Percentiles rank a stretch among this genome's conserved stretches.
These are phyloP conservation scores for Arabidopsis lyrata DNA, from an alignment of 441 rosid species.

Conservation along the genomic window DNA sequence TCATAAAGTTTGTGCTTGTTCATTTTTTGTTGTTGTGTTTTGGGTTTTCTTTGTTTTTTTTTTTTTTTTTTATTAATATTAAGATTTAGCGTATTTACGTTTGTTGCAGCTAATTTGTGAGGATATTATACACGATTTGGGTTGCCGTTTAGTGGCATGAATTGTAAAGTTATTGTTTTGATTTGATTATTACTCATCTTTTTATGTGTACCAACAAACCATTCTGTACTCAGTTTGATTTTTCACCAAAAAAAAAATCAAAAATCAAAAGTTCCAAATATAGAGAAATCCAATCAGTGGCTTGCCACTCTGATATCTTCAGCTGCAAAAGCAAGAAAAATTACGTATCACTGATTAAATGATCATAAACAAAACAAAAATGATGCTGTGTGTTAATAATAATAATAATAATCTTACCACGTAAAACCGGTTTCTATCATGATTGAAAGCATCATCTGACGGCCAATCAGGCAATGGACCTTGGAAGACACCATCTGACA, in stretches of 20 bases:
- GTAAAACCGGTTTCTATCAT: conserved; percentile 12
- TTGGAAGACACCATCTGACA: background rate
- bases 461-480: conserved; percentile 33
- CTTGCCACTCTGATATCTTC: conserved; percentile 9
- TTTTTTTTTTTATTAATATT: background rate
- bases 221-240: background rate
- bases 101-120: conserved; percentile 45
- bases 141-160: conserved; percentile 38
- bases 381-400: background rate
- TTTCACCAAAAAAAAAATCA: no score
- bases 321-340: conserved; percentile 10
- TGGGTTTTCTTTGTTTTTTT: conserved; percentile 10
- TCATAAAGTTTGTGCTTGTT: conserved; percentile 33
- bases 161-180: conserved; percentile 43
- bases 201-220: conserved; percentile 24
- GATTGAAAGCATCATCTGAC: background rate
- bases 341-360: background rate
- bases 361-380: background rate
- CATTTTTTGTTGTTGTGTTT: conserved; percentile 23
- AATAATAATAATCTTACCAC: conserved; percentile 9
- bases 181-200: conserved; percentile 27
- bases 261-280: conserved; percentile 1
- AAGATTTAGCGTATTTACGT: conserved; percentile 33
- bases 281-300: conserved; percentile 5
- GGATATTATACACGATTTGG: conserved; percentile 30